These are phyloP conservation scores for Penicillium occitanis DNA, from an alignment of 2,329 filamentous ascomycete genomes.

Conservation along the genomic window DNA sequence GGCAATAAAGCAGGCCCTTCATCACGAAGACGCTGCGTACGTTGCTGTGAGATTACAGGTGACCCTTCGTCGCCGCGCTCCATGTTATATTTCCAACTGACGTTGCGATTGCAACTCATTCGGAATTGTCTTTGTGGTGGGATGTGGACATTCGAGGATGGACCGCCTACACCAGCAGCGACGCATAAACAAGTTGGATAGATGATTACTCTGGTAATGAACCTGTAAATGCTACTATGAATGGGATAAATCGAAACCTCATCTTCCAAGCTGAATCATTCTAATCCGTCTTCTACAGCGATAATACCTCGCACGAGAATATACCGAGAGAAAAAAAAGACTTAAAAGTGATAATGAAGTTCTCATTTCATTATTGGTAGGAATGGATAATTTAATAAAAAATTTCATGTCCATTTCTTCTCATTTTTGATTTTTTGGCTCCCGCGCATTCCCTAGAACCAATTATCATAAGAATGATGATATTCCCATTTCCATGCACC, in stretches of 20 bases:
- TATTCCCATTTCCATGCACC: constrained; percentile 20
- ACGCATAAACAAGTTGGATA: constrained; percentile 28
- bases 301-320: neutral
- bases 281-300: neutral
- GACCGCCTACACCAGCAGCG: constrained; percentile 26
- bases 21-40: constrained; percentile 54
- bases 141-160: constrained; percentile 40
- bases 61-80: constrained; percentile 50
- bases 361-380: constrained; percentile 16
- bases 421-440: constrained; percentile 15
- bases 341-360: neutral
- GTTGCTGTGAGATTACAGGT: constrained; percentile 67
- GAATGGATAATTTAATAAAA: constrained; percentile 8
- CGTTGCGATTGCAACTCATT: constrained; percentile 39
- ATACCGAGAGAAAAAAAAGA: too few relatives aligned
- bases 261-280: neutral
- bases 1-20: constrained; percentile 12
- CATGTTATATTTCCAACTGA: constrained; percentile 37
- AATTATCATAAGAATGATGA: constrained; percentile 15
- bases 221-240: constrained; percentile 2
- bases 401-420: constrained; percentile 12
- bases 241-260: neutral
- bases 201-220: neutral
- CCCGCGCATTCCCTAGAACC: constrained; percentile 8
- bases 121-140: constrained; percentile 44